A percentile compares a stretch with the other conserved stretches of the same genome.
These are phyloP conservation scores for Xerocomus spinulosus DNA, from an alignment of 768 basidiomycete species.

Conservation along the genomic window DNA sequence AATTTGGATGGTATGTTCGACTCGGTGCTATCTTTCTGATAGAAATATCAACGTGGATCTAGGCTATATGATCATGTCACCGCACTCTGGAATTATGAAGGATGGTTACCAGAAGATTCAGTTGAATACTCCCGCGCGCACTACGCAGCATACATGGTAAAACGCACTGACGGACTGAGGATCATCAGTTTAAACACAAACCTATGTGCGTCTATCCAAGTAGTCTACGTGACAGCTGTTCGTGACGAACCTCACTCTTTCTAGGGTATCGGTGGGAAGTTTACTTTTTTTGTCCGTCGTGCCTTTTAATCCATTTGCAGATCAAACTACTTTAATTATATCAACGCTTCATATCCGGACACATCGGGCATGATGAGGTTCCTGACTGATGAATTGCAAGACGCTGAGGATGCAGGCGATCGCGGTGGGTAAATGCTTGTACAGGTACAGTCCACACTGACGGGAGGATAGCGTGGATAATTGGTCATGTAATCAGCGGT, in stretches of 20 bases:
- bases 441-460: conserved; percentile 8
- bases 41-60: not conserved
- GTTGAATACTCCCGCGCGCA: conserved; percentile 58
- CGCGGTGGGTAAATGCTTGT: conserved; percentile 41
- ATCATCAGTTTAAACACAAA: conserved; percentile 76
- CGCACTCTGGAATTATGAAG: conserved; percentile 62
- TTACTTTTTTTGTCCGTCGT: not conserved
- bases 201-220: conserved; percentile 47
- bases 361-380: conserved; percentile 73
- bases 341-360: conserved; percentile 67
- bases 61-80: conserved; percentile 81
- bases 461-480: conserved; percentile 40
- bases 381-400: conserved; percentile 73
- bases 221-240: not conserved
- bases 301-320: conserved; percentile 28
- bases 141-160: conserved; percentile 71
- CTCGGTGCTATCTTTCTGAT: not conserved
- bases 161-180: conserved; percentile 59
- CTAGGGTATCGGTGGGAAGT: conserved; percentile 31
- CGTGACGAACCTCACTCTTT: conserved; percentile 1
- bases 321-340: conserved; percentile 72
- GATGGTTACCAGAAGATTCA: conserved; percentile 60
- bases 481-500: conserved; percentile 54
- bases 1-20: conserved; percentile 58
- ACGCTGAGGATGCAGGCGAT: conserved; percentile 71